These are phyloP conservation scores for Yamagishiella unicocca DNA, from an alignment of 139 green algal genomes.

Conservation along the genomic window DNA sequence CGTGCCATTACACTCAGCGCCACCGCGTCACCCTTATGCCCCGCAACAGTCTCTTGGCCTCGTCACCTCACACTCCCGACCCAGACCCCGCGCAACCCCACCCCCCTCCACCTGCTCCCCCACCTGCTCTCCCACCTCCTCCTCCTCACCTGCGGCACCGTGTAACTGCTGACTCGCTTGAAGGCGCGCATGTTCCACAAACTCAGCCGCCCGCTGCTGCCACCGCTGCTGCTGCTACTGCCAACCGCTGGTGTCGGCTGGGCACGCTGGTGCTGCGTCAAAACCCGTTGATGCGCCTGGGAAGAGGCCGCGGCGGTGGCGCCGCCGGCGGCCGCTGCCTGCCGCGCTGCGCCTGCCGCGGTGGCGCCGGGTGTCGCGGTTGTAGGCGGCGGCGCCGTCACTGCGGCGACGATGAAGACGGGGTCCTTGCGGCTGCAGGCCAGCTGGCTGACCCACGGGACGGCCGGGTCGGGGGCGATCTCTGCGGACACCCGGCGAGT, in stretches of 20 bases:
- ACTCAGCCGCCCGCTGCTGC: constrained; percentile 21
- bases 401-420: constrained; percentile 46
- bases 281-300: not conserved
- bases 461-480: constrained; percentile 41
- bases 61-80: too few species aligned
- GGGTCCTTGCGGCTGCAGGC: constrained; percentile 54
- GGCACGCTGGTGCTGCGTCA: too few species aligned
- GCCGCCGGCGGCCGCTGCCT: not conserved
- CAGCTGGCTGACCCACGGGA: constrained; percentile 39
- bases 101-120: not conserved
- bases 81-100: not conserved
- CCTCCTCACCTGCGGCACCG: constrained; percentile 10
- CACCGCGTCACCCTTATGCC: too few species aligned
- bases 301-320: too few species aligned
- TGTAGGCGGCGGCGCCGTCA: constrained; percentile 20
- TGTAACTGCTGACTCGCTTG: constrained; percentile 45
- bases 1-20: too few species aligned
- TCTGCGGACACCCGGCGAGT: constrained; percentile 58
- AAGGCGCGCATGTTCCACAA: constrained; percentile 66
- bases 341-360: not conserved
- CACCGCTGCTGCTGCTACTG: not conserved
- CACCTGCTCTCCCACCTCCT: not conserved
- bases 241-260: not conserved
- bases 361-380: not conserved
- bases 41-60: too few species aligned